phyloP scores from a whole-genome alignment of 2,329 filamentous ascomycete genomes.

The Aspergillus versicolor region DNA sequence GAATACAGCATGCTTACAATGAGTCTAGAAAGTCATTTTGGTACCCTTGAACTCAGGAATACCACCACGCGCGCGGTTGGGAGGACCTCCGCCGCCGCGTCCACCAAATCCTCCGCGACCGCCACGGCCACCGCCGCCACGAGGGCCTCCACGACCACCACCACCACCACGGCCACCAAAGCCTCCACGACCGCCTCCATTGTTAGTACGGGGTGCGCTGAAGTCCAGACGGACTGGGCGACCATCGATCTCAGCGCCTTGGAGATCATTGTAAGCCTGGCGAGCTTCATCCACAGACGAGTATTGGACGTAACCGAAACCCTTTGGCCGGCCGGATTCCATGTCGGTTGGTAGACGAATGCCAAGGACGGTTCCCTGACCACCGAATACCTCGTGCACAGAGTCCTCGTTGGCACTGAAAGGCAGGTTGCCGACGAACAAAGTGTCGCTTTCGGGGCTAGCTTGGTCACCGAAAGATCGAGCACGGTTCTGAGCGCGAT shows the following conservation, averaged over 20 bases:
- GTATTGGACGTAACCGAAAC: slow-evolving; percentile 90
- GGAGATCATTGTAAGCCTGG: slow-evolving; percentile 67
- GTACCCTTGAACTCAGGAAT: slow-evolving; percentile 71
- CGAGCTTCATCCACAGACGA: slow-evolving; percentile 78
- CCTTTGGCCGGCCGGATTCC: slow-evolving; percentile 82
- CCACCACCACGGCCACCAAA: slow-evolving; percentile 53
- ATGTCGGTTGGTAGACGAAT: slow-evolving; percentile 85
- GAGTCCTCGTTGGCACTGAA: slow-evolving; percentile 78
- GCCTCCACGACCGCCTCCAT: slow-evolving; percentile 55
- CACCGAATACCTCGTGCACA: slow-evolving; percentile 71
- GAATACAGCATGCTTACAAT: not conserved
- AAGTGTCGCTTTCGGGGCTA: slow-evolving; percentile 78
- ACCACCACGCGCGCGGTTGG: slow-evolving; percentile 53
- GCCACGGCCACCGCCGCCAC: slow-evolving; percentile 45
- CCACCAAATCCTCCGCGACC: slow-evolving; percentile 52
- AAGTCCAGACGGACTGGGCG: slow-evolving; percentile 82
- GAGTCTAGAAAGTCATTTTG: slow-evolving; percentile 68
- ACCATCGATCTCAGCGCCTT: slow-evolving; percentile 69
- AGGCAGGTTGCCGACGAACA: slow-evolving; percentile 88
- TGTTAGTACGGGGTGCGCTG: slow-evolving; percentile 65
- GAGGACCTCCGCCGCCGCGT: slow-evolving; percentile 52
- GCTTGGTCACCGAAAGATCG: slow-evolving; percentile 70
- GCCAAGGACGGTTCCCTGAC: slow-evolving; percentile 69
- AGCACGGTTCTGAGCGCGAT: slow-evolving; percentile 57
- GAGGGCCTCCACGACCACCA: slow-evolving; percentile 52